Conservation (phyloP, 768 basidiomycete species). For the Stropharia rugosoannulata region DNA sequence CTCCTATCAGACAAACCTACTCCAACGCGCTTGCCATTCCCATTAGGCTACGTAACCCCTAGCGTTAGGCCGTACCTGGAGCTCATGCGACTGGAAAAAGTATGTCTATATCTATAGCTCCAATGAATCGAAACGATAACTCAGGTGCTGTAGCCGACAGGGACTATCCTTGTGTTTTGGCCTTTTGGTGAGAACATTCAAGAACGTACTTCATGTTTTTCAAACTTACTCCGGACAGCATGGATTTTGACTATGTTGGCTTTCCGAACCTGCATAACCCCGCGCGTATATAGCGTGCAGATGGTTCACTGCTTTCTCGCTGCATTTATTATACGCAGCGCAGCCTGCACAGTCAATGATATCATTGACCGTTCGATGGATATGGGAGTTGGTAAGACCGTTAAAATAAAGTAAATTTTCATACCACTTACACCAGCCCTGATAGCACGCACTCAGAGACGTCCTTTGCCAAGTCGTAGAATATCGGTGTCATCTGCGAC, state of each 20-base stretch:
- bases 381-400: constrained; percentile 46
- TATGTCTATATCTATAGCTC: constrained; percentile 8
- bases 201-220: background rate
- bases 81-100: constrained; percentile 51
- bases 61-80: constrained; percentile 42
- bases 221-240: constrained; percentile 21
- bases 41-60: constrained; percentile 29
- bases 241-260: constrained; percentile 56
- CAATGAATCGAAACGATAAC: background rate
- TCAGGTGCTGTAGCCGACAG: constrained; percentile 37
- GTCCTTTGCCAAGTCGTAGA: constrained; percentile 50
- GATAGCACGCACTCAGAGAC: constrained; percentile 48
- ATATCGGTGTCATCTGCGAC: constrained; percentile 42
- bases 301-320: constrained; percentile 35
- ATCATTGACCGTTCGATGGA: constrained; percentile 54
- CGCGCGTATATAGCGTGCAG: constrained; percentile 26
- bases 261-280: constrained; percentile 29
- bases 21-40: constrained; percentile 23
- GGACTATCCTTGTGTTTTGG: constrained; percentile 53
- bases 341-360: constrained; percentile 57
- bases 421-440: constrained; percentile 27
- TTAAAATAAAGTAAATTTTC: constrained; percentile 34
- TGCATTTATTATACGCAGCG: constrained; percentile 42
- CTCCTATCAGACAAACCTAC: constrained; percentile 7
- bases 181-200: constrained; percentile 39